Conservation (phyloP, 73 alveolate genomes). For the Tetrahymena malaccensis region DNA sequence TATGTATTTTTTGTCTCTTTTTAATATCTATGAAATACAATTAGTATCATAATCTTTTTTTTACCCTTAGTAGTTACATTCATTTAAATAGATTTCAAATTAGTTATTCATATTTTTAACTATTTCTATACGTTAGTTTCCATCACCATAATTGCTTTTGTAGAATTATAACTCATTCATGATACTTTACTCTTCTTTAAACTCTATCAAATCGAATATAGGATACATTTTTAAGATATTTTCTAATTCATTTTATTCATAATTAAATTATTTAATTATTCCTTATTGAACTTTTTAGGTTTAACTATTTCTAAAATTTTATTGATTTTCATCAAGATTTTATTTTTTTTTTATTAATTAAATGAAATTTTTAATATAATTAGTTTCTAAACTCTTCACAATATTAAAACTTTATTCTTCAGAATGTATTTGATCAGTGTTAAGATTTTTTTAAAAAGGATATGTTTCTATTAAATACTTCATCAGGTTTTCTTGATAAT, state of each 20-base stretch:
- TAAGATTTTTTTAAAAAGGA: too few species aligned
- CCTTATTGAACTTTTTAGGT: neutral
- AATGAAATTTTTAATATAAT: too few species aligned
- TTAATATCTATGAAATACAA: too few species aligned
- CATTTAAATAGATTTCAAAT: too few species aligned
- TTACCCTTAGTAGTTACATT: neutral
- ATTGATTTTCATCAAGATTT: too few species aligned
- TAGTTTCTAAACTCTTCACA: too few species aligned
- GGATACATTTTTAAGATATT: neutral
- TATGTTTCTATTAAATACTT: neutral
- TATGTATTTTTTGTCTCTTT: too few species aligned
- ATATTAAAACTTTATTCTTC: too few species aligned
- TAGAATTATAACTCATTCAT: neutral
- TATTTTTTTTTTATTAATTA: too few species aligned
- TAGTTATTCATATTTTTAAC: neutral
- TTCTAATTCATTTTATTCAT: neutral
- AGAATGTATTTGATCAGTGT: neutral
- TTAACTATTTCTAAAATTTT: neutral
- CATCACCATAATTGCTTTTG: neutral
- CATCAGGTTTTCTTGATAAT: neutral
- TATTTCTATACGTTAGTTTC: neutral
- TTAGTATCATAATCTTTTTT: neutral
- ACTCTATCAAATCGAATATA: neutral
- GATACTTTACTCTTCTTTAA: neutral
- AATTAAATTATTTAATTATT: too few species aligned